A percentile compares a stretch with the other conserved stretches of the same genome.
phyloP scores from a whole-genome alignment of 768 basidiomycete genomes.

The Solioccasus polychromus region DNA sequence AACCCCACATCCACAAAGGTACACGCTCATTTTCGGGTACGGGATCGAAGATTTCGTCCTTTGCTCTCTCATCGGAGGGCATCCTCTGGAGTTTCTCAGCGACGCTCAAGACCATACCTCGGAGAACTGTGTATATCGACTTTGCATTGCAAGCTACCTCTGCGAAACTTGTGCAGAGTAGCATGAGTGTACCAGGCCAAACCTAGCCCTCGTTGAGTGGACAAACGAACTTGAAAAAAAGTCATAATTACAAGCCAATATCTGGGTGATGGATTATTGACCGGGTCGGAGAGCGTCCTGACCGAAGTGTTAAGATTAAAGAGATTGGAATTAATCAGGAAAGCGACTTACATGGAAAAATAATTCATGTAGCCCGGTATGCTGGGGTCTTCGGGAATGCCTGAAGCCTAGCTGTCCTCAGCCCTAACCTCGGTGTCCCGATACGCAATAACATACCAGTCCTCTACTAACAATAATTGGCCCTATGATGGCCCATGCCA shows the following conservation, averaged over 20 bases:
- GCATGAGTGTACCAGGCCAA: constrained; percentile 39
- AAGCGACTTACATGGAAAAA: constrained; percentile 14
- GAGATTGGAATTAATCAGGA: background rate
- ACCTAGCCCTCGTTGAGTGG: constrained; percentile 9
- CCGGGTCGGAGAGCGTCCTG: constrained; percentile 43
- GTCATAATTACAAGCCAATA: constrained; percentile 62
- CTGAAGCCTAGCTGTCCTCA: too few species aligned
- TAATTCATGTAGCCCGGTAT: constrained; percentile 27
- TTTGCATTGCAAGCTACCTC: constrained; percentile 24
- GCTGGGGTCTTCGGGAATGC: constrained; percentile 7
- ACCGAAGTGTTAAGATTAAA: too few species aligned
- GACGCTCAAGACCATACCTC: constrained; percentile 3
- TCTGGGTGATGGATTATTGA: constrained; percentile 47
- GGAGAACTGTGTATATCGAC: constrained; percentile 15
- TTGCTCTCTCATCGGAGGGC: constrained; percentile 2
- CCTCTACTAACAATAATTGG: constrained; percentile 51
- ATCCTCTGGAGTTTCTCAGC: constrained; percentile 2
- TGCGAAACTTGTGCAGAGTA: constrained; percentile 46
- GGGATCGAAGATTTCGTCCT: constrained; percentile 47
- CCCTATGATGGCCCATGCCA: constrained; percentile 63
- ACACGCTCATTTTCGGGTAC: constrained; percentile 55
- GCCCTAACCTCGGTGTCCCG: too few species aligned
- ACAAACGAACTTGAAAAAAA: too few species aligned
- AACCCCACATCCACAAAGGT: constrained; percentile 53
- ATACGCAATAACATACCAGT: constrained; percentile 42